phyloP scores from a whole-genome alignment of 164 flowering plant genomes.

The Brasenia schreberi region DNA sequence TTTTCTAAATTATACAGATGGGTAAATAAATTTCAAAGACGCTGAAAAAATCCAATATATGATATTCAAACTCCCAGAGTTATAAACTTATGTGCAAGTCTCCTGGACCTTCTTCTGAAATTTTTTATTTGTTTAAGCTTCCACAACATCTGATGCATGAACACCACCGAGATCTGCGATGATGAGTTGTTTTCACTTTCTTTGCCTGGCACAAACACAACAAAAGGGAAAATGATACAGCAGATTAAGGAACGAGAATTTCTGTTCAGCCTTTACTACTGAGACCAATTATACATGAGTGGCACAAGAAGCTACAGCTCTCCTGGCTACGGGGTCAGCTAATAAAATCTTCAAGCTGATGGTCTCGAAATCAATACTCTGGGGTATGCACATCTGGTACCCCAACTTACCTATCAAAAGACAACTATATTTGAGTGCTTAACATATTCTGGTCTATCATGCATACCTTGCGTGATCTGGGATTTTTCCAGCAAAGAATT shows the following conservation, averaged over 20 bases:
- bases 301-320: too few species aligned
- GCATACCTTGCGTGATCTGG: constrained; percentile 3
- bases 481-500: constrained; percentile 11
- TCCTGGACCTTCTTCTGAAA: background rate
- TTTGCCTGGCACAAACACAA: background rate
- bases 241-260: background rate
- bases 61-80: too few species aligned
- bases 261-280: background rate
- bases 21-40: too few species aligned
- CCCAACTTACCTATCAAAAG: too few species aligned
- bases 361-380: too few species aligned
- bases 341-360: too few species aligned
- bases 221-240: background rate
- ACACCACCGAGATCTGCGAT: background rate
- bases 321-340: too few species aligned
- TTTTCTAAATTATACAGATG: too few species aligned
- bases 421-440: background rate
- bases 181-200: background rate
- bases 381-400: too few species aligned
- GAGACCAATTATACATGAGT: too few species aligned
- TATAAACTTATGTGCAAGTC: background rate
- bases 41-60: too few species aligned
- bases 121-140: background rate
- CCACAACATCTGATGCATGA: background rate
- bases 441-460: background rate